Evolutionary conservation across 2,329 filamentous ascomycete genomes (phyloP), one percentile per base, ranked within the genome.

Genomic region (Sporothrix globosa): DNA sequence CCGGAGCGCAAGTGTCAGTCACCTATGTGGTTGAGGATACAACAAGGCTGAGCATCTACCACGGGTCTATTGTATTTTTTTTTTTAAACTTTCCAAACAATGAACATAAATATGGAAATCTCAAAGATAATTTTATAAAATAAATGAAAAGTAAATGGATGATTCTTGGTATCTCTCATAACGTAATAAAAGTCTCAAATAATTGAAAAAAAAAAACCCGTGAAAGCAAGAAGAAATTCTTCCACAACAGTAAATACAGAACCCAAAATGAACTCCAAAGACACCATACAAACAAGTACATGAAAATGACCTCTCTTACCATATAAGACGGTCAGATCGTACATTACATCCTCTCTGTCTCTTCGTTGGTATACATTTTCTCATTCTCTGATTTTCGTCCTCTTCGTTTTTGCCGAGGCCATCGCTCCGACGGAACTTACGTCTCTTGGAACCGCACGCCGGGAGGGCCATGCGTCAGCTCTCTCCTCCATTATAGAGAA

Each of bases 401-500:
- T 30, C 3, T 34, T 7, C 5, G 34, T 7, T 6, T 9, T 34
- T 34, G 34, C 9, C 34, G 34, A 30, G 27, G 27, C n/a, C n/a
- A n/a, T n/a, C n/a, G n/a, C n/a, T n/a, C n/a, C n/a, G n/a, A n/a
- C n/a, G n/a, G n/a, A n/a, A n/a, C n/a, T n/a, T n/a, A n/a, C n/a
- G n/a, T n/a, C n/a, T n/a, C n/a, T n/a, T n/a, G 27, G 27, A 30
- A 30, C 27, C 3, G 27, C 27, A 30, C 27, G 27, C 5, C 27
- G 27, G 27, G 27, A 30, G 3, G 34, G 34, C 0, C 34, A 34
- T 34, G 65, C n/a, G 10, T 17, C 13, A 3, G n/a, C 50, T 44
- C n/a, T 3, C 4, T 21, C n/a, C 21, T 17, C 58, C 41, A 44
- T 14, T 58, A 97, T 73, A 97, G 84, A 67, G 93, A 92, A 82